Evolutionary conservation across 164 flowering plant genomes (phyloP), one percentile per base, ranked within the genome.

Genomic region (Litsea cubeba): DNA sequence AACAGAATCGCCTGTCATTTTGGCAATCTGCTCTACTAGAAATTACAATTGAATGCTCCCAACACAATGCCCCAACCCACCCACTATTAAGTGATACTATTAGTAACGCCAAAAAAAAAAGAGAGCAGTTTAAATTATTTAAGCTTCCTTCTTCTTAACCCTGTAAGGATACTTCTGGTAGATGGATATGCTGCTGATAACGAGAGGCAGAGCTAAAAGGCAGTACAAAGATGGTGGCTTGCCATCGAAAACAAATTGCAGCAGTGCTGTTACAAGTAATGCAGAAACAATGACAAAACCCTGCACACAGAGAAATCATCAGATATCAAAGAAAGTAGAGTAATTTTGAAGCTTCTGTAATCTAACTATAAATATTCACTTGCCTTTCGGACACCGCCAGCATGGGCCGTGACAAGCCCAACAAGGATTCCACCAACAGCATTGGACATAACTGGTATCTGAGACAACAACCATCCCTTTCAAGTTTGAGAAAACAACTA

Each of bases 201-300:
- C 99, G 22, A 94, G 85, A 2, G 99, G 99, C 62, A 96, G 82
- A 30, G 98, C 94, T 73, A 86, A 75, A 26, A 92, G 87, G 65
- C 97, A 92, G 83, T 84, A 96, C 15, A 78, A n/a, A 20, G 99
- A 94, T 69, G 99, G 98, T 26, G 94, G 92, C 70, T 86, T 90
- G 28, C 99, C 97, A 70, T 94, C 98, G 26, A 96, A 90, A 69
- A 91, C 68, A 75, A 88, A 94, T 75, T 96, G 99, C 76, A 96
- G 85, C 84, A 94, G 70, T 32, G 99, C 99, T 1, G 99, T 96
- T 20, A 96, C 98, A 24, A 94, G 86, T 46, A 96, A 87, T 68
- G 99, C 98, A 51, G 97, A 92, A 72, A 96, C 99, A 80, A 94
- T 94, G 76, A 96, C 97, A 79, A 96, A 96, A 1, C 98, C 99